Base-by-base conservation (phyloP, 148 eudicot genomes). In the Cornus controversa region DNA sequence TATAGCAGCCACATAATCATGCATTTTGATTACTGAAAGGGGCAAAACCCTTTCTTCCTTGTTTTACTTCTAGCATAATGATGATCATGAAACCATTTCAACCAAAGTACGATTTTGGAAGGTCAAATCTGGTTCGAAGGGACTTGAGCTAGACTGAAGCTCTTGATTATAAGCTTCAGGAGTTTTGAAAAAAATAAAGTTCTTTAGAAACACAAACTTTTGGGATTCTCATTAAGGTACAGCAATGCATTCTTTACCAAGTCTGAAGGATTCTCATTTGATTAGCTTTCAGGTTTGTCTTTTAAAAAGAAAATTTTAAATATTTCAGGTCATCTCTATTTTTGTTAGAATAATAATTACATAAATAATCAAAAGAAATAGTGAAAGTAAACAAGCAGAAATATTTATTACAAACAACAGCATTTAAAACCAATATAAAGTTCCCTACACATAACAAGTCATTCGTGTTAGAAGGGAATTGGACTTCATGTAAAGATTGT, bases 141-240 rank as follows among this genome's bases (percentile, higher is more conserved):
- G 24, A 73, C n/a, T 54, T 73, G 42, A 73, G 18, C 45, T 73
- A 29, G 34, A 72, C 53, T 72, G 5, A 22, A 68, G 37, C 71
- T 36, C 25, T 31, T 6, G 25, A 18, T 27, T 15, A 28, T 66
- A 22, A 29, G 45, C 14, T 8, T 50, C 57, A 16, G 57, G 57
- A 50, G 7, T 50, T 50, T 15, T 13, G 13, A 13, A 11, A 50
- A 16, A 16, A 13, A 11, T 11, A 50, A 50, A 50, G 20, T 50
- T 60, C 3, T 72, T 57, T 28, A 11, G 18, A 27, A 28, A 36
- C 75, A 2, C 37, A 53, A 16, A 71, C 50, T 24, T 53, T 26
- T 11, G 23, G 5, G 36, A 53, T 47, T 26, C 7, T 27, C 24
- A 16, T 29, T 24, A 25, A 50, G 64, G 25, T 50, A 26, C 64